Evolutionary conservation across 495 filamentous ascomycete genomes (phyloP).

Genomic region (Cairneyella variabilis): DNA sequence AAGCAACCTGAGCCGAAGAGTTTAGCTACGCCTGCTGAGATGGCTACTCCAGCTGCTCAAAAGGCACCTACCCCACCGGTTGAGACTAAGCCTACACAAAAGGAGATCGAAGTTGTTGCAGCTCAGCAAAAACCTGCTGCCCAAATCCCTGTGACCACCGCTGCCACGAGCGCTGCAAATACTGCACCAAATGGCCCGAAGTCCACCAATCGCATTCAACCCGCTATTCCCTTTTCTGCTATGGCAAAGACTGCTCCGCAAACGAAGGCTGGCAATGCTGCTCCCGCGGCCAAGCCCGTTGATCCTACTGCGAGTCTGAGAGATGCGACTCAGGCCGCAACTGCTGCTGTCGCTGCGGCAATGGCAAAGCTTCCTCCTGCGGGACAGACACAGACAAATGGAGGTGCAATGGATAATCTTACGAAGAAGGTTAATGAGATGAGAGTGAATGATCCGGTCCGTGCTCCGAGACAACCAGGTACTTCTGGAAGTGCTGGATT

Average conservation of each 20-base stretch:
- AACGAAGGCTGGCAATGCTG: constrained; percentile 30
- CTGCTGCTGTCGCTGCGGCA: constrained; percentile 80
- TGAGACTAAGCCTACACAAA: constrained; percentile 59
- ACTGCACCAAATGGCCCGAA: constrained; percentile 59
- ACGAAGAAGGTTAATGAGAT: constrained; percentile 85
- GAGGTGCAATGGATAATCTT: constrained; percentile 66
- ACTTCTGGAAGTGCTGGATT: constrained; percentile 31
- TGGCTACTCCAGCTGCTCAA: constrained; percentile 11
- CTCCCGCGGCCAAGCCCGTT: constrained; percentile 28
- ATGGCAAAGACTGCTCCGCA: constrained; percentile 15
- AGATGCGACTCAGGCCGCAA: constrained; percentile 79
- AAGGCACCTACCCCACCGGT: constrained; percentile 50
- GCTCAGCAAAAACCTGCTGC: constrained; percentile 35
- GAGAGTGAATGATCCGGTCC: constrained; percentile 56
- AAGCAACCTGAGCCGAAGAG: constrained; percentile 27
- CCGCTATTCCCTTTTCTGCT: constrained; percentile 55
- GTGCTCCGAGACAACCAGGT: constrained; percentile 37
- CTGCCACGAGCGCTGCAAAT: constrained; percentile 36
- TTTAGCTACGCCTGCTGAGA: constrained; percentile 25
- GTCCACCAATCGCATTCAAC: constrained; percentile 63
- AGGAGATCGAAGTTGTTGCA: constrained; percentile 48
- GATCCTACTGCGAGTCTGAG: constrained; percentile 38
- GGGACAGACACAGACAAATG: constrained; percentile 42
- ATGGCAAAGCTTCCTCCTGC: constrained; percentile 70
- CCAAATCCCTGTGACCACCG: constrained; percentile 26